phyloP scores from a whole-genome alignment of 441 rosid genomes.

The Erysimum cheiri region DNA sequence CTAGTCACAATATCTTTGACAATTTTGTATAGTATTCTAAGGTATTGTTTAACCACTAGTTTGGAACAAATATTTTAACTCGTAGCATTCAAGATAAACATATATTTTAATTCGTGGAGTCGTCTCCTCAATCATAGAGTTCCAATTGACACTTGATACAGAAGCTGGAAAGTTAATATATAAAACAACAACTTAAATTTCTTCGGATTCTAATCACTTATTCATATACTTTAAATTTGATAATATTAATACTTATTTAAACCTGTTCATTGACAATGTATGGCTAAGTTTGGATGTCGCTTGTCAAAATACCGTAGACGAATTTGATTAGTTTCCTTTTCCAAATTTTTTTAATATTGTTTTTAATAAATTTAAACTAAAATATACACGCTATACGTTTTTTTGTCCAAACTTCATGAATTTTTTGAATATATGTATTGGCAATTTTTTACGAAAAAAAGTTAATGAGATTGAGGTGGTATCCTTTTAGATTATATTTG shows the following conservation, averaged over 20 bases:
- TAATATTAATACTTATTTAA: neutral
- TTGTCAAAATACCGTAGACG: neutral
- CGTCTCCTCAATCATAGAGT: constrained; percentile 16
- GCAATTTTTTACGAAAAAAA: neutral
- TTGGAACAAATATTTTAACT: constrained; percentile 22
- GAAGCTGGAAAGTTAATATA: constrained; percentile 4
- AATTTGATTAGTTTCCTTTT: neutral
- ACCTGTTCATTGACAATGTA: constrained; percentile 4
- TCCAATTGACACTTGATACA: neutral
- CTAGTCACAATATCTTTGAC: neutral
- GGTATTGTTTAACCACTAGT: constrained; percentile 12
- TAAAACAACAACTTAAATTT: neutral
- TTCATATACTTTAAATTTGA: neutral
- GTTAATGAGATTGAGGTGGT: neutral
- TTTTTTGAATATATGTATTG: neutral
- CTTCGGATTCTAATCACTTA: neutral
- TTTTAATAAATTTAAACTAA: neutral
- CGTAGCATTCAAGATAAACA: constrained; percentile 1
- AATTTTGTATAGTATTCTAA: neutral
- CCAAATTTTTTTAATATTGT: neutral
- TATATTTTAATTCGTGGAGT: neutral
- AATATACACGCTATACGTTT: constrained; percentile 1
- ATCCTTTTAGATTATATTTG: neutral
- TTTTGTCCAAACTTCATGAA: neutral
- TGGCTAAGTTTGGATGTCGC: neutral